Conservation (phyloP, 1,284 basidiomycete genomes). For the Malassezia cuniculi region DNA sequence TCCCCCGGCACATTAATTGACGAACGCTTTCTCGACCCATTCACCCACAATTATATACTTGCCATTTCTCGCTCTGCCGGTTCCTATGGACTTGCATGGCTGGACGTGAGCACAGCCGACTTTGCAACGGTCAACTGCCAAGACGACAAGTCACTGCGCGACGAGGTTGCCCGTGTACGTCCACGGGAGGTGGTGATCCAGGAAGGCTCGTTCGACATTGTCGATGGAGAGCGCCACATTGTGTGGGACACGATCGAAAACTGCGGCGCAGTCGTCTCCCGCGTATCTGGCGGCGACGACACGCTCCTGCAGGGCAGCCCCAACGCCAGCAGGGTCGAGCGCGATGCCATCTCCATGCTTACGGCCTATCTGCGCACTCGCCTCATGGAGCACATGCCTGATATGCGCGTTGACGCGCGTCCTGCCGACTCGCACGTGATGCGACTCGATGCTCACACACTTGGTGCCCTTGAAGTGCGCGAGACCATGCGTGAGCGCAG, state of each 20-base stretch:
- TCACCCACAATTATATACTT: constrained; percentile 37
- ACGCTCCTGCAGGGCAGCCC: background rate
- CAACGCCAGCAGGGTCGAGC: constrained; percentile 15
- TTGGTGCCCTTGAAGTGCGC: constrained; percentile 34
- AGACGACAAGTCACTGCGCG: constrained; percentile 25
- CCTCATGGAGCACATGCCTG: constrained; percentile 20
- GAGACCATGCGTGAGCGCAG: constrained; percentile 21
- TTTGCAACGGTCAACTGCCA: constrained; percentile 24
- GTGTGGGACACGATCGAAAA: constrained; percentile 14
- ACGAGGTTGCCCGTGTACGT: constrained; percentile 33
- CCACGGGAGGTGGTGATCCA: constrained; percentile 34
- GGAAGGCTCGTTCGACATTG: constrained; percentile 1
- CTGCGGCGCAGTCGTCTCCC: constrained; percentile 1
- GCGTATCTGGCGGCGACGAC: background rate
- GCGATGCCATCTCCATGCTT: constrained; percentile 19
- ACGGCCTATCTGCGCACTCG: constrained; percentile 34
- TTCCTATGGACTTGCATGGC: constrained; percentile 35
- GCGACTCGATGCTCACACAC: constrained; percentile 40
- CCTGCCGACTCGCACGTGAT: constrained; percentile 15
- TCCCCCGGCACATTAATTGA: constrained; percentile 40
- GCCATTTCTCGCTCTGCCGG: constrained; percentile 7
- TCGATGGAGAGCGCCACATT: background rate
- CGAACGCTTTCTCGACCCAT: constrained; percentile 40
- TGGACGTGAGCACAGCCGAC: constrained; percentile 42
- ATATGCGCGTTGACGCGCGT: constrained; percentile 7